A percentile compares a stretch with the other conserved stretches of the same genome.
Evolutionary conservation across 2,329 filamentous ascomycete genomes (phyloP).

Genomic region (Paecilomyces sp.): DNA sequence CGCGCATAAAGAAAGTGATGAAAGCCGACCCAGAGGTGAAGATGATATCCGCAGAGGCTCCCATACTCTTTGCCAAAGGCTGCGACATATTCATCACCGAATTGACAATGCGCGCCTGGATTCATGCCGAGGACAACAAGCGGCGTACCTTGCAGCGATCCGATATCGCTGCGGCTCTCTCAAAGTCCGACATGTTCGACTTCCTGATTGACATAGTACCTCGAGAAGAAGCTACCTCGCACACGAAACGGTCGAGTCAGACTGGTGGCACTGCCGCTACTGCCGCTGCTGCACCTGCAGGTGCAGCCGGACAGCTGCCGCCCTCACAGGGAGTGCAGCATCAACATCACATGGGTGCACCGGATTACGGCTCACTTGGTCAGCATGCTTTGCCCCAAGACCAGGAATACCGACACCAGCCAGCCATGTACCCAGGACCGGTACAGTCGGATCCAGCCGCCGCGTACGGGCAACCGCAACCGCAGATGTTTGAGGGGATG

Average conservation of each 20-base stretch:
- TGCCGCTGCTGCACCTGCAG: constrained; percentile 21
- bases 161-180: constrained; percentile 90
- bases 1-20: constrained; percentile 99
- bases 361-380: constrained; percentile 51
- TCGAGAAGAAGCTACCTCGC: constrained; percentile 81
- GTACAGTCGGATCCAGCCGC: constrained; percentile 66
- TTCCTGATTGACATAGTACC: constrained; percentile 99
- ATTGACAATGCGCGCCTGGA: constrained; percentile 98
- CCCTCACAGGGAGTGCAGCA: constrained; percentile 41
- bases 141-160: constrained; percentile 88
- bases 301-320: constrained; percentile 29
- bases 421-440: constrained; percentile 73
- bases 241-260: constrained; percentile 65
- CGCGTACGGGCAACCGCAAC: constrained; percentile 68
- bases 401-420: constrained; percentile 71
- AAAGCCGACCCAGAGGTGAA: constrained; percentile 98
- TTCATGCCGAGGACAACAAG: constrained; percentile 98
- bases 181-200: constrained; percentile 99
- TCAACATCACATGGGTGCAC: constrained; percentile 53
- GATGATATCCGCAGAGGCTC: constrained; percentile 98
- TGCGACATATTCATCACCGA: constrained; percentile 99
- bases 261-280: constrained; percentile 42
- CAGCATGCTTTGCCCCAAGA: constrained; percentile 60
- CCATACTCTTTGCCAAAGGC: constrained; percentile 95
- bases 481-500: constrained; percentile 77